phyloP scores from a whole-genome alignment of 257 asterid species.

The Penstemon eatonii region DNA sequence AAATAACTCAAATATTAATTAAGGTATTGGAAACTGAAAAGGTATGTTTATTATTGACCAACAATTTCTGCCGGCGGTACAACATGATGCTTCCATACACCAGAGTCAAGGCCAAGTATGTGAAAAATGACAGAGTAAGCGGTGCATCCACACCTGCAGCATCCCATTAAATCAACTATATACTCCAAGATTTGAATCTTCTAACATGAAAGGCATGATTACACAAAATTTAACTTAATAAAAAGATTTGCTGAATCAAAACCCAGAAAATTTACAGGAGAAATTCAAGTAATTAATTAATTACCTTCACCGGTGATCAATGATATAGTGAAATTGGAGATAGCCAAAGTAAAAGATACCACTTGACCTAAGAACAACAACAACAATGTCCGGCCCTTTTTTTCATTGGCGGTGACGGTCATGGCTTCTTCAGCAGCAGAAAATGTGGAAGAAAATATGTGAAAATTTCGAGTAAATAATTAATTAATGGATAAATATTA shows the following conservation, averaged over 20 bases:
- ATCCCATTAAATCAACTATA: background rate
- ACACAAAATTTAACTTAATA: background rate
- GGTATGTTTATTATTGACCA: conserved; percentile 33
- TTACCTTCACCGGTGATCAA: conserved; percentile 37
- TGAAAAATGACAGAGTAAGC: conserved; percentile 54
- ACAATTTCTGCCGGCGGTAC: conserved; percentile 50
- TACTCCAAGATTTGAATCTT: background rate
- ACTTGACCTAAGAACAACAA: conserved; percentile 52
- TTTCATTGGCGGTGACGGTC: conserved; percentile 14
- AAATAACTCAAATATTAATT: too few relatives aligned
- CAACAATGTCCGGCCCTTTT: conserved; percentile 27
- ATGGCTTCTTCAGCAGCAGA: conserved; percentile 17
- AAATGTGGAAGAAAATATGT: background rate
- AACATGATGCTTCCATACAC: conserved; percentile 63
- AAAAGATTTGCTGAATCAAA: background rate
- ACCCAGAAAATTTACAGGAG: background rate
- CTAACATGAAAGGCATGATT: background rate
- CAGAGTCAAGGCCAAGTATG: conserved; percentile 50
- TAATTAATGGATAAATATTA: too few relatives aligned
- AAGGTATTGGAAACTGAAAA: background rate
- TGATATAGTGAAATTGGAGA: conserved; percentile 46
- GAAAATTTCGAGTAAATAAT: too few relatives aligned
- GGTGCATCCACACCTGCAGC: conserved; percentile 68
- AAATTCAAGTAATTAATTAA: background rate
- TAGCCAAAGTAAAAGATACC: conserved; percentile 41